Evolutionary conservation across 2,329 filamentous ascomycete genomes (phyloP), one percentile per base, ranked within the genome.

Genomic region (Xylaria sp.): DNA sequence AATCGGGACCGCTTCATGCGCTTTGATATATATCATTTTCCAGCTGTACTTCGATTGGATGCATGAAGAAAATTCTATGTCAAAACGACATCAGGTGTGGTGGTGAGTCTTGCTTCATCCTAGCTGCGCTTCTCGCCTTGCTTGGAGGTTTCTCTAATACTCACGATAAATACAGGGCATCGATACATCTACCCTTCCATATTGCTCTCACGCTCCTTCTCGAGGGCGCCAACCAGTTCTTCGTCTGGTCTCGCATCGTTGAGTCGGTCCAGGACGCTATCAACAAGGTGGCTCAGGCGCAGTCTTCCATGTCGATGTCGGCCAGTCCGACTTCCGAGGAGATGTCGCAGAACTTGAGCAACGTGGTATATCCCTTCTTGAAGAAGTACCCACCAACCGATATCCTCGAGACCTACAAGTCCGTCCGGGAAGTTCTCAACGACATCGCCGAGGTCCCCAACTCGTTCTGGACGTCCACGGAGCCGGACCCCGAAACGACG

Each of bases 141-240:
- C 9, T 13, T 34, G 9, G 11, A 7, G 16, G 16, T 34, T 13
- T 13, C 29, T 38, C 38, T 56, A 41, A 52, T 44, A 7, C 8
- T 19, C 34, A n/a, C 39, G 18, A 11, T 11, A 9, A n/a, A 7
- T 39, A 22, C 21, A 62, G 82, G 82, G 76, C 79, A 0, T 52
- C 75, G 2, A 66, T 84, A 1, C 85, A 88, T 69, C 82, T 87
- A 54, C 85, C 85, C 0, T 83, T 88, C 61, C 84, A 89, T 59
- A 76, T 87, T 2, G 73, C 81, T 5, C 78, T 89, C 26, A 79
- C 86, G 13, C 77, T 88, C 6, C 78, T 87, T n/a, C 79, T 86
- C 41, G 84, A 87, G 63, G 85, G 83, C 13, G 75, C 78, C 38
- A 83, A 83, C 6, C 83, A 87, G 59, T 79, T 87, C 44, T 70